Base-by-base conservation (phyloP, 768 basidiomycete species). In the Rhodosporidiobolus sp. region DNA sequence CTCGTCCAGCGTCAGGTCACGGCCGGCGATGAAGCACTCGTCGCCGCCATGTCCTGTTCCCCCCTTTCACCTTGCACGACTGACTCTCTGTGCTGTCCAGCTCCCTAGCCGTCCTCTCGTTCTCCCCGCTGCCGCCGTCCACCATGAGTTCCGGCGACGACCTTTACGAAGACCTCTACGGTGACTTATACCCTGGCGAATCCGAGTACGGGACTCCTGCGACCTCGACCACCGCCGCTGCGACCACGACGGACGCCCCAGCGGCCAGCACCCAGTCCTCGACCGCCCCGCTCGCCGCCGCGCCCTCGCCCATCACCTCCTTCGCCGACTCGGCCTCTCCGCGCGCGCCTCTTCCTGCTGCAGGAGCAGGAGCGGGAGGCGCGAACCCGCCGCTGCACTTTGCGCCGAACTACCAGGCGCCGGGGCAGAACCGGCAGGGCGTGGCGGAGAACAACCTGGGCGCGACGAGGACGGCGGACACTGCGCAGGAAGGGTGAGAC, bases 401-500 rank as follows among this genome's bases (percentile, higher is more conserved):
- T 53, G 43, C 70, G 5, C 58, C 74, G 26, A 50, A 56, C 16
- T 74, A 55, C 55, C 48, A 76, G 53, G 52, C 61, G 60, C 71
- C 72, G 52, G 54, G 72, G 52, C 53, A 50, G 55, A 67, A 75
- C 69, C 48, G 24, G 5, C n/a, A 46, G 57, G 49, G 79, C 73
- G 69, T 71, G 75, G 71, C 77, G 65, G 57, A 62, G 8, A 7
- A 49, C 9, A 49, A 35, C 66, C 74, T 70, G 46, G 83, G 93
- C 24, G 86, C 91, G 46, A 90, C 90, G 26, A 89, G 89, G 19
- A 43, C 38, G 38, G 38, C 38, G 38, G 93, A 96, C 81, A 93
- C 92, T 91, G 92, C 93, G 81, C 94, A 96, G 77, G 94, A 95
- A 90, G 94, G 94, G 94, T 97, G 87, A 92, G 93, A 24, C 12